These are phyloP conservation scores for Iberis pinnata DNA, from an alignment of 345 rosid genomes.

Conservation along the genomic window DNA sequence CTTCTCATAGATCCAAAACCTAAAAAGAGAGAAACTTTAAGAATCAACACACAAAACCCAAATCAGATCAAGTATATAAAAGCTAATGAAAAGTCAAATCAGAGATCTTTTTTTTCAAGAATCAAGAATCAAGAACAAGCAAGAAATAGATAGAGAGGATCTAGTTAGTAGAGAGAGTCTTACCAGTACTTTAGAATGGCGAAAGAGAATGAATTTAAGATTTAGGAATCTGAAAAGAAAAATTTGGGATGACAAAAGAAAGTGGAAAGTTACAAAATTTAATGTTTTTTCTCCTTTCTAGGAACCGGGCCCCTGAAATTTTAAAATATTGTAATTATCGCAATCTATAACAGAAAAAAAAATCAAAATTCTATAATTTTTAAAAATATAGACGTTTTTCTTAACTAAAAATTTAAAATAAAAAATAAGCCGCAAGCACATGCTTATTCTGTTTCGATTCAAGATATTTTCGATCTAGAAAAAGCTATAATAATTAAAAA, in stretches of 20 bases:
- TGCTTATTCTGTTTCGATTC: too few relatives aligned
- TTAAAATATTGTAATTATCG: too few relatives aligned
- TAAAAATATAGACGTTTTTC: too few relatives aligned
- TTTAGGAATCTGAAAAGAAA: neutral
- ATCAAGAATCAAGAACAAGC: neutral
- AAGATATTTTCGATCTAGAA: too few relatives aligned
- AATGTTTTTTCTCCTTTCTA: too few relatives aligned
- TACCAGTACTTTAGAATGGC: slow-evolving; percentile 9
- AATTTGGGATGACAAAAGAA: slow-evolving; percentile 3
- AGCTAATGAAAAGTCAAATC: slow-evolving; percentile 5
- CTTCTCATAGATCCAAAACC: too few relatives aligned
- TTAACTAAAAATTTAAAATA: too few relatives aligned
- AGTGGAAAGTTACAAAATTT: slow-evolving; percentile 16
- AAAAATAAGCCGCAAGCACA: too few relatives aligned
- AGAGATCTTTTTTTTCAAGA: neutral
- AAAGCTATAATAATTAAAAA: too few relatives aligned
- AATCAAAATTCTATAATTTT: too few relatives aligned
- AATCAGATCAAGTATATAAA: slow-evolving; percentile 14
- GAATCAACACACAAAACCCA: slow-evolving; percentile 9
- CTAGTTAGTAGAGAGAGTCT: slow-evolving; percentile 8
- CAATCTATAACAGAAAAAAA: too few relatives aligned
- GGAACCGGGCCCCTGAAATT: too few relatives aligned
- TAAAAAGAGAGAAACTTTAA: slow-evolving; percentile 10
- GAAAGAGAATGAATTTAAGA: slow-evolving; percentile 1
- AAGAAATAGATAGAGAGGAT: slow-evolving; percentile 15